These are phyloP conservation scores for Sesbania bispinosa DNA, from an alignment of 306 rosid species.

Conservation along the genomic window DNA sequence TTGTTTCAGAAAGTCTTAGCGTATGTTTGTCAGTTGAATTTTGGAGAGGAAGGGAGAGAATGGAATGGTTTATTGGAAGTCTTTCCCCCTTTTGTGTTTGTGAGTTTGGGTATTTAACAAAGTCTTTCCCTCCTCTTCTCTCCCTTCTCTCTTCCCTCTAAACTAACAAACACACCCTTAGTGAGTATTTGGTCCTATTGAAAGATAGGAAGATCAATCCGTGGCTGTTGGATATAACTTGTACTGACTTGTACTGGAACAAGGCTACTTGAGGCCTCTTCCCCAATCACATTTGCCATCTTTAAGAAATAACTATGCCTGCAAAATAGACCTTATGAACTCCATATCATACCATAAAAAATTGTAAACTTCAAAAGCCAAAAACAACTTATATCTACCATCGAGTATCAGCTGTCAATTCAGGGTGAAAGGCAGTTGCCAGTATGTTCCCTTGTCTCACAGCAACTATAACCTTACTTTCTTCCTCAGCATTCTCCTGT, in stretches of 20 bases:
- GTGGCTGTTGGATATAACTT: slow-evolving; percentile 26
- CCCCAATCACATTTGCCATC: slow-evolving; percentile 51
- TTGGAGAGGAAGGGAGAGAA: too few species aligned
- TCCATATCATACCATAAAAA: not conserved
- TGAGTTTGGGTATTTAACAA: too few species aligned
- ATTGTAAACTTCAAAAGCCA: not conserved
- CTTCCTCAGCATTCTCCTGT: slow-evolving; percentile 53
- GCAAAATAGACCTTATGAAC: slow-evolving; percentile 32
- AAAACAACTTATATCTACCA: slow-evolving; percentile 48
- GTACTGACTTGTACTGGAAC: slow-evolving; percentile 39
- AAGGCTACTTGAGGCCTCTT: slow-evolving; percentile 60
- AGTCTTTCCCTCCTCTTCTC: too few species aligned
- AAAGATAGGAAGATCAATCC: slow-evolving; percentile 73
- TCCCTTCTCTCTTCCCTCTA: too few species aligned
- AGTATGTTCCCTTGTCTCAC: slow-evolving; percentile 86
- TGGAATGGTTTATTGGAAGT: too few species aligned
- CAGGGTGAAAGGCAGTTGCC: slow-evolving; percentile 97
- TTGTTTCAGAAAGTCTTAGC: too few species aligned
- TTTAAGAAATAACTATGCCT: slow-evolving; percentile 96
- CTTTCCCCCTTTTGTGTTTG: too few species aligned
- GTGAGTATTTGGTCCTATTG: slow-evolving; percentile 34
- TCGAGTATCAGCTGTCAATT: slow-evolving; percentile 88
- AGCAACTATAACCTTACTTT: slow-evolving; percentile 77
- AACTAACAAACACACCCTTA: too few species aligned
- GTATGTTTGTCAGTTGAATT: too few species aligned